phyloP scores from a whole-genome alignment of 2,329 filamentous ascomycete genomes.

The Colletotrichum sidae region DNA sequence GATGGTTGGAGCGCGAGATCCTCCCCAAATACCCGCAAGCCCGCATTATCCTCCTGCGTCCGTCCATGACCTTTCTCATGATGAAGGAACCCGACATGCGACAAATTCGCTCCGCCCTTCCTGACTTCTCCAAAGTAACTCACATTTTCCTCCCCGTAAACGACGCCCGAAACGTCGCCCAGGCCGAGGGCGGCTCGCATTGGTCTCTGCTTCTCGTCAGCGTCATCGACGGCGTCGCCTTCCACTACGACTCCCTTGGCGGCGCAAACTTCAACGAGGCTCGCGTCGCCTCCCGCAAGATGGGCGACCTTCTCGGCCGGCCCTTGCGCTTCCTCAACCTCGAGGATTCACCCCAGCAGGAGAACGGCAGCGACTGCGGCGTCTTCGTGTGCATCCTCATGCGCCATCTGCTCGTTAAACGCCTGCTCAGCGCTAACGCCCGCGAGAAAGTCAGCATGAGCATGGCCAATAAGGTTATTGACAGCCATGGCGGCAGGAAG shows the following conservation, averaged over 20 bases:
- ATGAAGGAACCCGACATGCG: slow-evolving; percentile 76
- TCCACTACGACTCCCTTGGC: slow-evolving; percentile 93
- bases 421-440: slow-evolving; percentile 82
- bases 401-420: slow-evolving; percentile 89
- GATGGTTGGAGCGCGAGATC: slow-evolving; percentile 90
- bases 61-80: slow-evolving; percentile 92
- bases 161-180: slow-evolving; percentile 79
- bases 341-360: slow-evolving; percentile 87
- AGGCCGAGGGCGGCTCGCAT: slow-evolving; percentile 91
- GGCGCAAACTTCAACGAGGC: slow-evolving; percentile 83
- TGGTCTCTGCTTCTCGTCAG: slow-evolving; percentile 95
- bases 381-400: slow-evolving; percentile 97
- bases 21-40: slow-evolving; percentile 83
- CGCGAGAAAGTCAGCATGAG: slow-evolving; percentile 94
- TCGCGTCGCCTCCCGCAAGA: slow-evolving; percentile 73
- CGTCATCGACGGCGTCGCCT: slow-evolving; percentile 88
- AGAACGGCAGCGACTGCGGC: slow-evolving; percentile 93
- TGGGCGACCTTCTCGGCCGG: slow-evolving; percentile 75
- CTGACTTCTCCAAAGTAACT: slow-evolving; percentile 82
- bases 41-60: slow-evolving; percentile 89
- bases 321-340: slow-evolving; percentile 83
- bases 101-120: slow-evolving; percentile 75
- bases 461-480: slow-evolving; percentile 85
- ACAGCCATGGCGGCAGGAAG: slow-evolving; percentile 83
- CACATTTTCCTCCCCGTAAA: slow-evolving; percentile 98